Conservation (phyloP, 352 stramenopile genomes). For the Globisporangium orthogonon region DNA sequence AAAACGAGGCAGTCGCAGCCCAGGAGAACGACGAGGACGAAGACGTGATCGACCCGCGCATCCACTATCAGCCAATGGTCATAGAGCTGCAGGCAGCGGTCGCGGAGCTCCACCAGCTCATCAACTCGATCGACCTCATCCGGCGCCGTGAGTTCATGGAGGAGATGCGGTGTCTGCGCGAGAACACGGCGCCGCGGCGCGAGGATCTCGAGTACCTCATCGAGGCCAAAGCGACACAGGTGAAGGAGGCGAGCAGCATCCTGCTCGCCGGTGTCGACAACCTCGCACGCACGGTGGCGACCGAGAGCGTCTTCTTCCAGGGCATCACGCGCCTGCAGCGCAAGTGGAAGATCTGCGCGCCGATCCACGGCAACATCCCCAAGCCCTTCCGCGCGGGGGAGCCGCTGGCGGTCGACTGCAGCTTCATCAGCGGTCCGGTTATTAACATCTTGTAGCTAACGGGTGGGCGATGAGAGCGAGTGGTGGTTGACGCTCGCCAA, state of each 20-base stretch:
- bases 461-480: neutral
- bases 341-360: conserved; percentile 85
- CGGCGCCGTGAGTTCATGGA: conserved; percentile 72
- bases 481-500: neutral
- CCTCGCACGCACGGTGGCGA: conserved; percentile 61
- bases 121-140: conserved; percentile 86
- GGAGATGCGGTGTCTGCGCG: conserved; percentile 81
- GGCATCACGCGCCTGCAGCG: conserved; percentile 69
- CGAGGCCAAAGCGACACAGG: conserved; percentile 64
- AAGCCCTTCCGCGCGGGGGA: conserved; percentile 83
- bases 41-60: conserved; percentile 80
- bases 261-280: conserved; percentile 66
- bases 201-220: conserved; percentile 78
- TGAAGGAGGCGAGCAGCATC: conserved; percentile 73
- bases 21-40: conserved; percentile 35
- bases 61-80: conserved; percentile 85
- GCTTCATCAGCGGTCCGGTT: conserved; percentile 63
- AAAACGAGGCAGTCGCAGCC: conserved; percentile 12
- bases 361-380: conserved; percentile 82
- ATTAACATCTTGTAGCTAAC: neutral
- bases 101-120: conserved; percentile 77
- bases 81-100: conserved; percentile 69
- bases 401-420: conserved; percentile 79
- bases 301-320: conserved; percentile 83
- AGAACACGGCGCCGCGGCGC: conserved; percentile 77